phyloP scores from a whole-genome alignment of 2,329 filamentous ascomycete species.

The Fusarium transvaalense region DNA sequence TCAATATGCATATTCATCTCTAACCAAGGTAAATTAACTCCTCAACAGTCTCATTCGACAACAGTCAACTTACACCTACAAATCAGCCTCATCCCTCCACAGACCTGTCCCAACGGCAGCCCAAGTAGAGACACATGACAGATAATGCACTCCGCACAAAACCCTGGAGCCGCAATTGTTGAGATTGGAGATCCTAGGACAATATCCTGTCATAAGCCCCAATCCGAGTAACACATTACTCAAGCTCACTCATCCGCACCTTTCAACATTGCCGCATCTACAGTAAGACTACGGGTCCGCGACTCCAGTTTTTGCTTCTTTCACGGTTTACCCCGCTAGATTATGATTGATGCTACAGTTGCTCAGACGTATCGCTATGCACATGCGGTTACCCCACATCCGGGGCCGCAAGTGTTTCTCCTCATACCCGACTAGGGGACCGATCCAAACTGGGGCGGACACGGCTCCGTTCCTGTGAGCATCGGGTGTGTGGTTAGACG shows the following conservation, averaged over 20 bases:
- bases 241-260: slow-evolving; percentile 15
- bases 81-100: slow-evolving; percentile 17
- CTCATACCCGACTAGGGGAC: slow-evolving; percentile 38
- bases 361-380: slow-evolving; percentile 7
- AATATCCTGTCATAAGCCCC: background rate
- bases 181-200: slow-evolving; percentile 30
- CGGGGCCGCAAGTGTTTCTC: slow-evolving; percentile 40
- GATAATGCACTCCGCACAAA: slow-evolving; percentile 28
- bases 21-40: background rate
- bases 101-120: slow-evolving; percentile 8
- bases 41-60: slow-evolving; percentile 8
- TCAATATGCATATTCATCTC: too few species aligned
- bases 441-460: slow-evolving; percentile 18
- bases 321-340: slow-evolving; percentile 42
- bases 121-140: slow-evolving; percentile 23
- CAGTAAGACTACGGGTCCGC: slow-evolving; percentile 30
- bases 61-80: slow-evolving; percentile 8
- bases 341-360: slow-evolving; percentile 6
- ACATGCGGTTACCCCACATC: slow-evolving; percentile 39
- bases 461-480: slow-evolving; percentile 26
- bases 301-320: slow-evolving; percentile 30
- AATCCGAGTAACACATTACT: slow-evolving; percentile 8
- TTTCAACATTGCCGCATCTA: slow-evolving; percentile 17
- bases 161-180: slow-evolving; percentile 40
- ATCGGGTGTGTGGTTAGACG: slow-evolving; percentile 29